These are phyloP conservation scores for Vachellia pachyceras DNA, from an alignment of 306 rosid species.

Conservation along the genomic window DNA sequence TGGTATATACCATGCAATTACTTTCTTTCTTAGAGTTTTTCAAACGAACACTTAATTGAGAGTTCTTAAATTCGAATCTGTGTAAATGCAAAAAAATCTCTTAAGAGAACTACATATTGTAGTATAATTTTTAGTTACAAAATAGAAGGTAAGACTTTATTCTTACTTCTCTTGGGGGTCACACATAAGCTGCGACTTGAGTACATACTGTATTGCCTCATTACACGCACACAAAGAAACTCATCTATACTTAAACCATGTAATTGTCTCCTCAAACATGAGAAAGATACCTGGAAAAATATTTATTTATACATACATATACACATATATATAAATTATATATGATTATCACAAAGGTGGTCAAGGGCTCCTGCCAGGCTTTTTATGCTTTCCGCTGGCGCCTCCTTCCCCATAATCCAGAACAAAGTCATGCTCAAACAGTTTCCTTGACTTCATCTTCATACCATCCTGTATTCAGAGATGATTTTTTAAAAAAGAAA, in stretches of 20 bases:
- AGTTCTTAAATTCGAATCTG: too few species aligned
- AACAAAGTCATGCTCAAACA: too few species aligned
- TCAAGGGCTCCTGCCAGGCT: too few species aligned
- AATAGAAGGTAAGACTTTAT: slow-evolving; percentile 38
- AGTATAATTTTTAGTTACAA: not conserved
- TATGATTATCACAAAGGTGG: too few species aligned
- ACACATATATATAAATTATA: slow-evolving; percentile 16
- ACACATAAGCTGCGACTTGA: slow-evolving; percentile 30
- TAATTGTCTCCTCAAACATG: slow-evolving; percentile 48
- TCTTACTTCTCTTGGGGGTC: slow-evolving; percentile 21
- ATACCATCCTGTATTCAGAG: too few species aligned
- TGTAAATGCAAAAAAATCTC: too few species aligned
- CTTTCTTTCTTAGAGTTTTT: not conserved
- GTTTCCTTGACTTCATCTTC: too few species aligned
- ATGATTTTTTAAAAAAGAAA: too few species aligned
- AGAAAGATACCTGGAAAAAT: slow-evolving; percentile 44
- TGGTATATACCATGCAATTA: not conserved
- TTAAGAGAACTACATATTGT: too few species aligned
- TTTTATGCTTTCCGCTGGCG: too few species aligned
- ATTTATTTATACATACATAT: slow-evolving; percentile 4
- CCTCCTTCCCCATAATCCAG: too few species aligned
- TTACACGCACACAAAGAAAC: slow-evolving; percentile 44
- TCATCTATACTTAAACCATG: slow-evolving; percentile 37
- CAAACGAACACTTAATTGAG: too few species aligned
- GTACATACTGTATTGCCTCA: slow-evolving; percentile 39